Conservation (phyloP, 225 moss, liverwort and hornwort species). For the Neckera pumila region DNA sequence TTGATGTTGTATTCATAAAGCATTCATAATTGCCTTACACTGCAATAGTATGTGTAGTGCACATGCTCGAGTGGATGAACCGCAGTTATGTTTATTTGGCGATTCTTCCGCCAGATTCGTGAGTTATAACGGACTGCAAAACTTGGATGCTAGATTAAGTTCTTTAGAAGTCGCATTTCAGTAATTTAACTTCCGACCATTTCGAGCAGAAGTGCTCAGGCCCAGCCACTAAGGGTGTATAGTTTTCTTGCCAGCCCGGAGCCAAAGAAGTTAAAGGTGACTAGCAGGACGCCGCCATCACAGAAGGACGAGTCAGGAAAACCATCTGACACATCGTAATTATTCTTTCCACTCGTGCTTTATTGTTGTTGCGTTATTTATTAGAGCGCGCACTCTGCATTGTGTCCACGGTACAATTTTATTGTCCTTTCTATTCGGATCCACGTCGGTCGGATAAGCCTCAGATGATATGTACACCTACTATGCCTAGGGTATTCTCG, state of each 20-base stretch:
- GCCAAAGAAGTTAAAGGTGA: slow-evolving; percentile 40
- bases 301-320: slow-evolving; percentile 17
- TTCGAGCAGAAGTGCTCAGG: not conserved
- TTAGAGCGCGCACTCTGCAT: not conserved
- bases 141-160: not conserved
- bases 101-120: not conserved
- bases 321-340: slow-evolving; percentile 16
- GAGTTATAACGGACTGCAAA: not conserved
- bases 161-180: not conserved
- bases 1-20: not conserved
- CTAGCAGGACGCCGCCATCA: slow-evolving; percentile 21
- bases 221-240: not conserved
- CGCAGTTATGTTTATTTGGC: not conserved
- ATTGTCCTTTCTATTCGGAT: not conserved
- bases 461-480: not conserved
- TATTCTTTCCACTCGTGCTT: not conserved
- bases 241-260: slow-evolving; percentile 30
- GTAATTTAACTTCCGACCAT: not conserved
- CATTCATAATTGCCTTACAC: not conserved
- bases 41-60: not conserved
- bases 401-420: not conserved
- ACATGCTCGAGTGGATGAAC: not conserved
- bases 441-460: not conserved
- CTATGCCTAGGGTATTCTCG: not conserved
- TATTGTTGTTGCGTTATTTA: not conserved